phyloP scores from a whole-genome alignment of 495 filamentous ascomycete genomes.

The Xanthoparmelia taractica region DNA sequence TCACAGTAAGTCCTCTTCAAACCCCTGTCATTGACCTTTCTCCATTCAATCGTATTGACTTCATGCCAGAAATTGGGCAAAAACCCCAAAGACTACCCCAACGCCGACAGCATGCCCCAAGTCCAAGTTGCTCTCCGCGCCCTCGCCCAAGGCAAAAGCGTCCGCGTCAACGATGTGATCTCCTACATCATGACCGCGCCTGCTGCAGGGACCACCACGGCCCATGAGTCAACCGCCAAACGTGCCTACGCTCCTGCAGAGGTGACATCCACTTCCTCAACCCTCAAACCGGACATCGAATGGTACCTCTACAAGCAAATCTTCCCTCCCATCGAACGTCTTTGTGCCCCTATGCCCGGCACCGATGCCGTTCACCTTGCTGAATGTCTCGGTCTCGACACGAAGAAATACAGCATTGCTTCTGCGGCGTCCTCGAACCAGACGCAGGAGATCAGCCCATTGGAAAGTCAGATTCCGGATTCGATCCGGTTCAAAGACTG shows the following conservation, averaged over 20 bases:
- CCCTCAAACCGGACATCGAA: constrained; percentile 76
- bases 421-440: constrained; percentile 43
- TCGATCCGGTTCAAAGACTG: constrained; percentile 70
- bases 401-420: constrained; percentile 72
- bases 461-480: constrained; percentile 92
- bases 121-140: constrained; percentile 90
- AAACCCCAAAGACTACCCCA: constrained; percentile 84
- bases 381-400: constrained; percentile 87
- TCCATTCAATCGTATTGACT: not conserved
- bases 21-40: not conserved
- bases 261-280: constrained; percentile 65
- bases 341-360: constrained; percentile 89
- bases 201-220: constrained; percentile 52
- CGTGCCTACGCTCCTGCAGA: constrained; percentile 83
- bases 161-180: constrained; percentile 91
- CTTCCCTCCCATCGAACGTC: constrained; percentile 94
- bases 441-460: constrained; percentile 62
- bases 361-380: constrained; percentile 83
- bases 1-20: constrained; percentile 49
- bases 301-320: constrained; percentile 99
- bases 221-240: constrained; percentile 62
- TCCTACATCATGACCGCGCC: constrained; percentile 86
- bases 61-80: constrained; percentile 73
- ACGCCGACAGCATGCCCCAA: constrained; percentile 90
- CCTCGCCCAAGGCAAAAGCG: constrained; percentile 73